phyloP scores from a whole-genome alignment of 495 filamentous ascomycete genomes.

The Podospora didyma region DNA sequence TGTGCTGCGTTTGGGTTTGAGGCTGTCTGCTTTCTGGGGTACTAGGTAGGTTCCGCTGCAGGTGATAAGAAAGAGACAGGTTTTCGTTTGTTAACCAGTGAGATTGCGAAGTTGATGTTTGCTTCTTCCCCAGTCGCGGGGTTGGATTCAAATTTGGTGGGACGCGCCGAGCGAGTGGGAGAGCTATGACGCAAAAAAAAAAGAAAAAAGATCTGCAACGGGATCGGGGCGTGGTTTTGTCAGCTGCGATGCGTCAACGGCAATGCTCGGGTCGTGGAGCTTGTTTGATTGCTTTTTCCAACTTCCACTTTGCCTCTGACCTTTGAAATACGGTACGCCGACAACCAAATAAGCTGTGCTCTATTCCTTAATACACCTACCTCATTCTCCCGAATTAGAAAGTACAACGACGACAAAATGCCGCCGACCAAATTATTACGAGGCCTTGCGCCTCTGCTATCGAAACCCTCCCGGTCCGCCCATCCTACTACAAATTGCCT shows the following conservation, averaged over 20 bases:
- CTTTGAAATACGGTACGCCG: background rate
- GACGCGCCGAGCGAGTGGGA: background rate
- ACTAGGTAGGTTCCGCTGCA: too few relatives aligned
- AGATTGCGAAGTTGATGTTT: slow-evolving; percentile 6
- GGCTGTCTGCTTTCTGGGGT: too few relatives aligned
- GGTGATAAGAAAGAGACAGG: background rate
- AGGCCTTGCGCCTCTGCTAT: slow-evolving; percentile 25
- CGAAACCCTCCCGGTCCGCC: slow-evolving; percentile 12
- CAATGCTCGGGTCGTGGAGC: slow-evolving; percentile 7
- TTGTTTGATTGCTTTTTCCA: slow-evolving; percentile 2
- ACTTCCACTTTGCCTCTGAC: slow-evolving; percentile 6
- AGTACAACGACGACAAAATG: slow-evolving; percentile 13
- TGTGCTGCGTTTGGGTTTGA: too few relatives aligned
- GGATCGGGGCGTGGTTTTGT: slow-evolving; percentile 15
- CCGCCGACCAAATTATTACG: slow-evolving; percentile 22
- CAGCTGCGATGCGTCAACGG: slow-evolving; percentile 9
- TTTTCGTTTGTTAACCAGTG: slow-evolving; percentile 8
- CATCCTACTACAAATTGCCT: slow-evolving; percentile 15
- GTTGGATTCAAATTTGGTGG: slow-evolving; percentile 22
- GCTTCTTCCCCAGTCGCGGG: slow-evolving; percentile 1
- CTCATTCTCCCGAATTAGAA: background rate
- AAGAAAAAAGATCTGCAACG: slow-evolving; percentile 2
- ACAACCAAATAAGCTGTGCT: background rate
- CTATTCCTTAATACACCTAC: too few relatives aligned
- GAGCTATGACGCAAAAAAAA: background rate